Base-by-base conservation (phyloP, 495 filamentous ascomycete species). In the Chaetomium tenue region DNA sequence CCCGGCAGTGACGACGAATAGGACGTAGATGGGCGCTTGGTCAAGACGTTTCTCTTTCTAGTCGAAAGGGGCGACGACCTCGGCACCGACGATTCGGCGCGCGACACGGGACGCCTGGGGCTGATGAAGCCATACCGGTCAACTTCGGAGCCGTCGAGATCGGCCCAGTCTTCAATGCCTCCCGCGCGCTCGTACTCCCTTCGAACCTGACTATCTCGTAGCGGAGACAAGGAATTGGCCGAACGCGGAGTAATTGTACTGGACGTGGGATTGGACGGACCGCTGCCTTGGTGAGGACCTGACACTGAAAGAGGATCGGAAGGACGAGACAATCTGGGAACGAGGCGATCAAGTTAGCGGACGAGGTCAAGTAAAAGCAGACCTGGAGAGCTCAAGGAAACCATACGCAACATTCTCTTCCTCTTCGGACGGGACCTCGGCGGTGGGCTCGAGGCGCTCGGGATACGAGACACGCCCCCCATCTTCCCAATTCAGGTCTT, bases 101-200 rank as follows among this genome's bases (percentile, higher is more conserved):
- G 64, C 4, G 77, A 74, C 23, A 68, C 70, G 44, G 74, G 61
- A 69, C 79, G 51, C 73, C 77, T 71, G 71, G 79, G 64, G 80
- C 70, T 83, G 74, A 99, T 98, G 78, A 99, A 99, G 20, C 94
- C 94, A 74, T 98, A 99, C 70, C 85, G 82, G 76, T 99, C 94
- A 48, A 98, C 90, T 73, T 96, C 90, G 46, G 80, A 83, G n/a
- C 84, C 89, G n/a, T 88, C 81, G 13, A 99, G 78, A 74, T 97
- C 88, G 69, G 93, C 89, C 95, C 94, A 99, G 70, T 97, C 93
- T 71, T 99, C 94, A 47, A 95, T 86, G 0, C 93, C 93, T 18
- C 92, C 93, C 16, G 92, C 91, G 16, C 88, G 76, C 75, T 83
- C 79, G 44, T 77, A 72, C 26, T 68, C 72, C 51, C 54, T 67